A percentile compares a stretch with the other conserved stretches of the same genome.
phyloP scores from a whole-genome alignment of 208 protist species.

The Trypanosoma caninum region DNA sequence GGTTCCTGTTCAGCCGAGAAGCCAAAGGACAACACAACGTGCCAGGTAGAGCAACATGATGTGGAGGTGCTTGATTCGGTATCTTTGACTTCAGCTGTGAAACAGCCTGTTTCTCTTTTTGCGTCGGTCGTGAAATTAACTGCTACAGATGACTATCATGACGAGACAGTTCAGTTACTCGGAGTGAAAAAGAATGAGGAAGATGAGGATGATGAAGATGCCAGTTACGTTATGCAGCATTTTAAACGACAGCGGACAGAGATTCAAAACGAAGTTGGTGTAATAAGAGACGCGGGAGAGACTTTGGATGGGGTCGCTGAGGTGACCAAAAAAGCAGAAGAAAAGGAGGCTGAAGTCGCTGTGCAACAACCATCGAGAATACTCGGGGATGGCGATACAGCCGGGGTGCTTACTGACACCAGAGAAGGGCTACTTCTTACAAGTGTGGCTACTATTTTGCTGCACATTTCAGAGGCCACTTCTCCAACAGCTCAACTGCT shows the following conservation, averaged over 20 bases:
- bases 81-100: neutral
- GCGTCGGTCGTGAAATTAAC: slow-evolving; percentile 9
- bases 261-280: slow-evolving; percentile 14
- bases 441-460: slow-evolving; percentile 38
- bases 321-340: neutral
- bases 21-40: neutral
- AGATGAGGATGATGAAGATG: slow-evolving; percentile 21
- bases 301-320: slow-evolving; percentile 14
- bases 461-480: slow-evolving; percentile 27
- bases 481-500: slow-evolving; percentile 52
- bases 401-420: neutral
- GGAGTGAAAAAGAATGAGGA: slow-evolving; percentile 19
- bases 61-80: neutral
- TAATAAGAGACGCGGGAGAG: slow-evolving; percentile 1
- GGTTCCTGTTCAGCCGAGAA: neutral
- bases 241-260: slow-evolving; percentile 48
- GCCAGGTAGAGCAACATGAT: neutral
- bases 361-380: neutral
- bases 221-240: slow-evolving; percentile 45
- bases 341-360: neutral
- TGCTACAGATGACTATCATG: slow-evolving; percentile 2
- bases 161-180: slow-evolving; percentile 2
- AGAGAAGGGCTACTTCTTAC: slow-evolving; percentile 14
- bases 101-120: neutral
- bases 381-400: neutral